Conservation (phyloP, 2,329 filamentous ascomycete species). For the Aspergillus tanneri region DNA sequence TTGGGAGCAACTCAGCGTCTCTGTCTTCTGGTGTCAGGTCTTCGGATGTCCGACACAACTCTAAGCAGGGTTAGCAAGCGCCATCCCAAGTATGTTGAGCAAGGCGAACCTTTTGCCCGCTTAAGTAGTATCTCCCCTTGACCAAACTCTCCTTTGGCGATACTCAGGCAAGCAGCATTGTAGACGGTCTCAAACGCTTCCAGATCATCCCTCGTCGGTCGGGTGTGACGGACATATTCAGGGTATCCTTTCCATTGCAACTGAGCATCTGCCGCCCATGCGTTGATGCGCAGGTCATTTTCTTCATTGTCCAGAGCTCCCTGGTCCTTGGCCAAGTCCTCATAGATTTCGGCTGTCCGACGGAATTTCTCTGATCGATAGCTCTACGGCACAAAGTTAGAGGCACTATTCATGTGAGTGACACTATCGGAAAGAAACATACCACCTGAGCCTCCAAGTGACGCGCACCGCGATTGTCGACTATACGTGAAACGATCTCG, state of each 20-base stretch:
- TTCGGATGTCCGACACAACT: conserved; percentile 59
- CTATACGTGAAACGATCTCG: conserved; percentile 47
- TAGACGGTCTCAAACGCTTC: conserved; percentile 65
- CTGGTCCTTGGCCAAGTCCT: conserved; percentile 46
- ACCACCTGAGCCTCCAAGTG: conserved; percentile 64
- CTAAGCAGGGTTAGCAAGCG: conserved; percentile 27
- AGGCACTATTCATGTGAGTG: not conserved
- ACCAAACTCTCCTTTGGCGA: conserved; percentile 59
- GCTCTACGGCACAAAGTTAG: conserved; percentile 20
- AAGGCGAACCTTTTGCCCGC: conserved; percentile 53
- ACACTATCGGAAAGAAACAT: conserved; percentile 18
- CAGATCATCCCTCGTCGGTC: conserved; percentile 58
- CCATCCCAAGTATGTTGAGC: not conserved
- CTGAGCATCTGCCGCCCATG: conserved; percentile 61
- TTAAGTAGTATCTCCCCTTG: conserved; percentile 60
- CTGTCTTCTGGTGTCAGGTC: conserved; percentile 62
- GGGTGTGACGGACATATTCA: conserved; percentile 52
- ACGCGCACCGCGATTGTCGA: conserved; percentile 51
- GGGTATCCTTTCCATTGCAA: conserved; percentile 59
- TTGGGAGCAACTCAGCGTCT: conserved; percentile 59
- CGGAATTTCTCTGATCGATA: conserved; percentile 63
- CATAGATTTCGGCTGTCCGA: conserved; percentile 56
- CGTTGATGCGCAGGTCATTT: conserved; percentile 62
- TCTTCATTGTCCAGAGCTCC: conserved; percentile 49
- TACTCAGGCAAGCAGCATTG: conserved; percentile 63